phyloP scores from a whole-genome alignment of 768 basidiomycete species.

The Lactarius sp. region DNA sequence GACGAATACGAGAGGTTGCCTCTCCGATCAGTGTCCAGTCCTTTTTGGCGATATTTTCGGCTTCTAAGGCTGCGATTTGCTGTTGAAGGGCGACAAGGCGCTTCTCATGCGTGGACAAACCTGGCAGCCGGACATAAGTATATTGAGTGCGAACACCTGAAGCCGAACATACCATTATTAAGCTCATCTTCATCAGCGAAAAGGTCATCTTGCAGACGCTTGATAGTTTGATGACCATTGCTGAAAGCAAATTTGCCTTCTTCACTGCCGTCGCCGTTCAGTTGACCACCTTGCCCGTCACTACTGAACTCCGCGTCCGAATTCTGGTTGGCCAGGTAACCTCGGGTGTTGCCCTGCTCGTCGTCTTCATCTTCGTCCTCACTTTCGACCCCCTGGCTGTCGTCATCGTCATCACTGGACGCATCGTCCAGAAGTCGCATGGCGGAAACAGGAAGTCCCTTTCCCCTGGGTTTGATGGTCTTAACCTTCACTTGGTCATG shows the following conservation, averaged over 20 bases:
- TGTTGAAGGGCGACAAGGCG: constrained; percentile 67
- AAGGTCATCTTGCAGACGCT: constrained; percentile 69
- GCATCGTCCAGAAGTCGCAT: constrained; percentile 40
- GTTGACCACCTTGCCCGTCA: constrained; percentile 14
- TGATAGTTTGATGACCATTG: constrained; percentile 45
- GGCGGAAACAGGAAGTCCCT: constrained; percentile 49
- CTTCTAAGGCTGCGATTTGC: constrained; percentile 78
- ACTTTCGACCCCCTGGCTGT: constrained; percentile 23
- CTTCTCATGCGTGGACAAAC: constrained; percentile 74
- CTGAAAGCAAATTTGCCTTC: constrained; percentile 33
- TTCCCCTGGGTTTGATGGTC: constrained; percentile 71
- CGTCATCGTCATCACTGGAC: constrained; percentile 36
- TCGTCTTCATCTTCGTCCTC: constrained; percentile 26
- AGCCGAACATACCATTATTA: constrained; percentile 26
- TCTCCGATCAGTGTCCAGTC: constrained; percentile 94
- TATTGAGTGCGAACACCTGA: background rate
- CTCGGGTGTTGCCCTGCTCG: constrained; percentile 4
- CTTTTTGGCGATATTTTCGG: constrained; percentile 82
- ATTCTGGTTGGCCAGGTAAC: constrained; percentile 27
- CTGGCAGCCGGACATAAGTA: constrained; percentile 31
- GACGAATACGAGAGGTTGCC: constrained; percentile 73
- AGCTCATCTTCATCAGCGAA: constrained; percentile 67
- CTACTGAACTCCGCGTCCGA: constrained; percentile 24
- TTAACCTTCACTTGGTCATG: constrained; percentile 77
- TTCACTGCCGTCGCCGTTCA: constrained; percentile 22